These are phyloP conservation scores for Lipomyces oligophaga DNA, from an alignment of 805 yeast species.

Conservation along the genomic window DNA sequence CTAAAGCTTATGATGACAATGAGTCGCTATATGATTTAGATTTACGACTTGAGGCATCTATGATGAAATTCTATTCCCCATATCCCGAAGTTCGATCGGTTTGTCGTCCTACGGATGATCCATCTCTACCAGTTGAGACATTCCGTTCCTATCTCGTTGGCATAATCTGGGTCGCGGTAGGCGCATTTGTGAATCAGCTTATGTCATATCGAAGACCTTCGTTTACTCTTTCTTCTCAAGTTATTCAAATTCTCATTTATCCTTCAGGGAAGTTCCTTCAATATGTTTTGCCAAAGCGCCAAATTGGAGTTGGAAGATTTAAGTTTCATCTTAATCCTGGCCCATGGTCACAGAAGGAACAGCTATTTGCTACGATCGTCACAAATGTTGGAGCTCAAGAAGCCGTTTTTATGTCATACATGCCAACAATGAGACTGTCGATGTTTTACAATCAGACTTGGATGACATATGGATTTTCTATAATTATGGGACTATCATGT, in stretches of 20 bases:
- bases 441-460: conserved; percentile 7
- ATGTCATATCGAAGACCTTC: conserved; percentile 57
- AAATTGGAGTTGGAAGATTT: conserved; percentile 33
- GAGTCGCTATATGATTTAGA: conserved; percentile 29
- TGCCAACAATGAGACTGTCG: not conserved
- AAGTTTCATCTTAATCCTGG: conserved; percentile 51
- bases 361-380: conserved; percentile 52
- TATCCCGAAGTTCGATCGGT: conserved; percentile 67
- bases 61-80: conserved; percentile 46
- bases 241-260: conserved; percentile 61
- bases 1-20: conserved; percentile 6
- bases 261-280: conserved; percentile 49
- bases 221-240: conserved; percentile 53
- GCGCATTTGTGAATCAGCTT: conserved; percentile 54
- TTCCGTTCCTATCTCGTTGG: conserved; percentile 51
- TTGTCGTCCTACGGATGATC: conserved; percentile 29
- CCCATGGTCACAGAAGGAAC: conserved; percentile 57
- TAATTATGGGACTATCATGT: conserved; percentile 51
- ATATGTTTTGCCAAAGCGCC: conserved; percentile 11
- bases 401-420: conserved; percentile 2
- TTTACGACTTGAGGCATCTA: conserved; percentile 35
- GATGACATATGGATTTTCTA: conserved; percentile 46
- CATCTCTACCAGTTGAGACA: conserved; percentile 41
- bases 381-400: conserved; percentile 6
- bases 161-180: conserved; percentile 49